Conservation (phyloP, 805 yeast species). For the Pichia kluyveri region DNA sequence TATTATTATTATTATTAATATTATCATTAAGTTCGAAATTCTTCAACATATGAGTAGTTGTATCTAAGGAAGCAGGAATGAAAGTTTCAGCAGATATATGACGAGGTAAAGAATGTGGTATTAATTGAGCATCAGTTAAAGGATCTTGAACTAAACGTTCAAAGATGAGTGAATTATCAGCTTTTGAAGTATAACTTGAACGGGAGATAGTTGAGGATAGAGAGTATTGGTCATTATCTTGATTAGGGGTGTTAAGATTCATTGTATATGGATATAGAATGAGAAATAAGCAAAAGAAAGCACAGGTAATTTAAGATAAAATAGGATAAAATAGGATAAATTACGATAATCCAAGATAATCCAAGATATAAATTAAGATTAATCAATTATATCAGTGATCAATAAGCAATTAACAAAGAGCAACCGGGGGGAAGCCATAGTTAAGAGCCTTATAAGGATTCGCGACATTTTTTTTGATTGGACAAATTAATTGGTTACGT, state of each 20-base stretch:
- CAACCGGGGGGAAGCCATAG: no score
- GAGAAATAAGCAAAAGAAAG: no score
- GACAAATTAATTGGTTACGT: no score
- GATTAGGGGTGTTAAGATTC: background rate
- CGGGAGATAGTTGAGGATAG: slow-evolving; percentile 7
- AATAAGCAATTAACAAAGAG: no score
- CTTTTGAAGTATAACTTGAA: slow-evolving; percentile 5
- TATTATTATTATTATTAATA: background rate
- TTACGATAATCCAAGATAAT: no score
- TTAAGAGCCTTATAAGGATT: no score
- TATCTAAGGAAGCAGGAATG: slow-evolving; percentile 49
- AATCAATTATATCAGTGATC: no score
- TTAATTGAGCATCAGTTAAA: slow-evolving; percentile 22
- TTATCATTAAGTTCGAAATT: slow-evolving; percentile 12
- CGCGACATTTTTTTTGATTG: no score
- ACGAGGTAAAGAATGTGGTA: slow-evolving; percentile 25
- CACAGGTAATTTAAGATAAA: no score
- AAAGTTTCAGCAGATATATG: slow-evolving; percentile 39
- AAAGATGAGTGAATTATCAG: slow-evolving; percentile 41
- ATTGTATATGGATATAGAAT: slow-evolving; percentile 9
- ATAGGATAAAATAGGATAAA: no score
- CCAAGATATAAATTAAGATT: no score
- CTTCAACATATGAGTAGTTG: slow-evolving; percentile 34
- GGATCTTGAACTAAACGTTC: slow-evolving; percentile 63
- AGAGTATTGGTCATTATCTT: slow-evolving; percentile 8